phyloP scores from a whole-genome alignment of 1,284 basidiomycete genomes.

The Ceratobasidium sp. region DNA sequence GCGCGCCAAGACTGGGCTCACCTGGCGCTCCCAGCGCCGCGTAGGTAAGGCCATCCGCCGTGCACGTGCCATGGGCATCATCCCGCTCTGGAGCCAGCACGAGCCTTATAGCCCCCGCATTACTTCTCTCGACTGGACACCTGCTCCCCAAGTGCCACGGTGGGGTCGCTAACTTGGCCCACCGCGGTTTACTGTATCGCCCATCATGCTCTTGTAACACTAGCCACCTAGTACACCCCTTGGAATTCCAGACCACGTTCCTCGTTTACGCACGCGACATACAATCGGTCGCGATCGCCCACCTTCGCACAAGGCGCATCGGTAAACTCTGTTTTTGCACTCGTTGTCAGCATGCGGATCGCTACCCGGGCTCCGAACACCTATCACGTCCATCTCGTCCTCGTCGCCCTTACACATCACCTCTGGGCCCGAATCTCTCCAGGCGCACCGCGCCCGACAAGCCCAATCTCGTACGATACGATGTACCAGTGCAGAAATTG shows the following conservation, averaged over 20 bases:
- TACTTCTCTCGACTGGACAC: background rate
- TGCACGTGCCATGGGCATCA: slow-evolving; percentile 92
- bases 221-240: background rate
- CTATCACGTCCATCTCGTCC: slow-evolving; percentile 19
- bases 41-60: slow-evolving; percentile 90
- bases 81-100: slow-evolving; percentile 61
- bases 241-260: slow-evolving; percentile 12
- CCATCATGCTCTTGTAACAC: background rate
- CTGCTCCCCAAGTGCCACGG: too few species aligned
- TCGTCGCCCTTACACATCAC: slow-evolving; percentile 26
- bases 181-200: background rate
- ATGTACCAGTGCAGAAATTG: slow-evolving; percentile 3
- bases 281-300: background rate
- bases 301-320: slow-evolving; percentile 39
- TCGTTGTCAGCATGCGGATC: slow-evolving; percentile 10
- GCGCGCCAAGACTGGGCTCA: slow-evolving; percentile 78
- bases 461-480: background rate
- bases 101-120: background rate
- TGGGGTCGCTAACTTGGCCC: background rate
- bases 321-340: slow-evolving; percentile 12
- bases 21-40: slow-evolving; percentile 81
- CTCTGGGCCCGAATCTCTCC: background rate
- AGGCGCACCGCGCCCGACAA: slow-evolving; percentile 1
- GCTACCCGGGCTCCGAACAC: slow-evolving; percentile 32
- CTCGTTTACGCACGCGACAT: background rate